Evolutionary conservation across 768 basidiomycete species (phyloP).

Genomic region (Termitomyces sp.): DNA sequence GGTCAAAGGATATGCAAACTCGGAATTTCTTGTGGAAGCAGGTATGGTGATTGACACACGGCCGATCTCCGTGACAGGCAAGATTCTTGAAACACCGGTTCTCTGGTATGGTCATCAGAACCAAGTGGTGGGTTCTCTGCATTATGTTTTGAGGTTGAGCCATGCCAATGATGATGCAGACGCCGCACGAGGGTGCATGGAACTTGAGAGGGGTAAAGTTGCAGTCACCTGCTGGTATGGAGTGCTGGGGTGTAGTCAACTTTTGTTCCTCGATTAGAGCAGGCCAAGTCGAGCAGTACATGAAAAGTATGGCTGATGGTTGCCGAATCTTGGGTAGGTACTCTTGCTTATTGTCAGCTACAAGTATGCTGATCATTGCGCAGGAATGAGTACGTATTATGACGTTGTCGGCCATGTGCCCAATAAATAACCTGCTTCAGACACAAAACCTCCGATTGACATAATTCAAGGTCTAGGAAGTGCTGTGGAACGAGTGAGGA

Average conservation of each 20-base stretch:
- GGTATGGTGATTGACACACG: conserved; percentile 31
- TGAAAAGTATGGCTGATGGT: conserved; percentile 4
- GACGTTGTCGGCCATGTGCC: background rate
- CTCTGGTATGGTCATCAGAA: conserved; percentile 16
- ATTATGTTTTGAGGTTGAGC: background rate
- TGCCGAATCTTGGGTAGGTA: conserved; percentile 5
- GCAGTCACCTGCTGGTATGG: conserved; percentile 13
- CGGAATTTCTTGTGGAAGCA: conserved; percentile 35
- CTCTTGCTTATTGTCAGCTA: background rate
- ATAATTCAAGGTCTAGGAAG: conserved; percentile 6
- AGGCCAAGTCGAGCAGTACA: background rate
- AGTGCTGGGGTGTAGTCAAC: conserved; percentile 18
- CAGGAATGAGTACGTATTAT: conserved; percentile 13
- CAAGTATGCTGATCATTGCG: background rate
- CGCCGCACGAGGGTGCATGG: conserved; percentile 25
- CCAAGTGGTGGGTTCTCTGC: background rate
- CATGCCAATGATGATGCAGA: background rate
- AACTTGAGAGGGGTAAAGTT: conserved; percentile 23
- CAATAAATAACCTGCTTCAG: conserved; percentile 2
- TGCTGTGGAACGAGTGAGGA: conserved; percentile 10
- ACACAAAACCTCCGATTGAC: background rate
- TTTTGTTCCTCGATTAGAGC: conserved; percentile 4
- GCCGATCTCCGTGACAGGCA: conserved; percentile 23
- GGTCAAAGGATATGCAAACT: conserved; percentile 18
- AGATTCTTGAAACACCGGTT: conserved; percentile 17